Conservation (phyloP, 805 yeast species). For the Wickerhamiella occidentalis region DNA sequence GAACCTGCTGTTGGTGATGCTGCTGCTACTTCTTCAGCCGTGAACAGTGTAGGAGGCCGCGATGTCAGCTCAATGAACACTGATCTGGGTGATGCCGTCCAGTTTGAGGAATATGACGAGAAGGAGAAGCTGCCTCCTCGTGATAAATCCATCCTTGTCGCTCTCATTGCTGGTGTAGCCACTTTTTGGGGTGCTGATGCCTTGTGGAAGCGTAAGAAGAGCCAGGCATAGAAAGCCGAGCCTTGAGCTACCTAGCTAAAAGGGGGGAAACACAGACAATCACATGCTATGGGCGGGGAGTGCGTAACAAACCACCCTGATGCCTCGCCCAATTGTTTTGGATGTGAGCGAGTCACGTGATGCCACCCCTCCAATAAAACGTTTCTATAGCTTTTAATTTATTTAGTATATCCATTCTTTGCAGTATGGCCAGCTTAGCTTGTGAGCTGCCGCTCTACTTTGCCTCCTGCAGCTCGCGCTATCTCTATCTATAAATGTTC, state of each 20-base stretch:
- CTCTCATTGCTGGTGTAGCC: slow-evolving; percentile 26
- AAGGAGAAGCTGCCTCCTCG: slow-evolving; percentile 16
- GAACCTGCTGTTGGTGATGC: slow-evolving; percentile 13
- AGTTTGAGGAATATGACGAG: slow-evolving; percentile 11
- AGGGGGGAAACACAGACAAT: no score
- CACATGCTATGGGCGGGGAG: neutral
- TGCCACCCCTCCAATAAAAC: neutral
- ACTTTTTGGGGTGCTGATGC: slow-evolving; percentile 30
- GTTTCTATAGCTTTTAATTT: neutral
- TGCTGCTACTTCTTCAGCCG: slow-evolving; percentile 19
- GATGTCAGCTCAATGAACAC: slow-evolving; percentile 23
- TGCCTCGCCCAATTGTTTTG: neutral
- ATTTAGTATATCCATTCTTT: neutral
- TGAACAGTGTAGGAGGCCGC: slow-evolving; percentile 15
- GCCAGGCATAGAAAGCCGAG: no score
- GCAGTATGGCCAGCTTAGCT: no score
- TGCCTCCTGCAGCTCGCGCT: neutral
- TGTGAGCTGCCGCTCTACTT: no score
- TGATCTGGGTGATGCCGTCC: slow-evolving; percentile 19
- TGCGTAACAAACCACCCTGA: slow-evolving; percentile 1
- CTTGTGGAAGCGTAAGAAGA: slow-evolving; percentile 13
- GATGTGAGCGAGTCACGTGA: neutral
- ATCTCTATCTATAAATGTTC: neutral
- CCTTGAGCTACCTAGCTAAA: no score
- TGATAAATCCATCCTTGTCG: slow-evolving; percentile 27